Base-by-base conservation (phyloP, 164 flowering plant species). In the Umbellularia californica region DNA sequence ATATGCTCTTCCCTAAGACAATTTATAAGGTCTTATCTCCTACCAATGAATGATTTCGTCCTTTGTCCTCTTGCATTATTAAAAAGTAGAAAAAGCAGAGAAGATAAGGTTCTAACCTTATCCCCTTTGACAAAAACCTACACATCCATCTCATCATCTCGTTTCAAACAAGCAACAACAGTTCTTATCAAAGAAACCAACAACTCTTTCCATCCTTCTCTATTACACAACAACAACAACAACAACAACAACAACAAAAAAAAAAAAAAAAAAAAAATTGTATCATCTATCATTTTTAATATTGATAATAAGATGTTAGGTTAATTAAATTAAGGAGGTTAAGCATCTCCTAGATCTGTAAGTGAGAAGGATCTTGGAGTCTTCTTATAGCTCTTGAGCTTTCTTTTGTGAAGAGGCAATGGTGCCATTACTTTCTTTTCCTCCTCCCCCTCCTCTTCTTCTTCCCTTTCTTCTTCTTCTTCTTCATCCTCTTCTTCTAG, bases 351-450 rank as follows among this genome's bases (percentile, higher is more conserved):
- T 24, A 76, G 70, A 76, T 76, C 78, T 25, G 78, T 50, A 13
- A 76, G 74, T n/a, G 78, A 76, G 69, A 65, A 76, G 30, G 70
- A 76, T 50, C 74, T 76, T 27, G 74, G 70, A 70, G 78, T 50
- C 23, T 28, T 72, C 47, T 41, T 41, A n/a, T 71, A 71, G 47
- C 28, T 76, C 69, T 63, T 76, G 28, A 76, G 66, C 41, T 76
- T 76, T 30, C 74, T 50, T 23, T 19, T 27, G 15, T 22, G 23
- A 19, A 69, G 82, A 77, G 5, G 80, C 73, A 30, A 17, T 52
- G 28, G 22, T 63, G 63, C 20, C 47, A 7, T 41, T 22, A 35
- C 50, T 28, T 66, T 27, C 20, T 33, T 24, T 17, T 33, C 71
- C 14, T 25, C 70, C 20, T 65, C 74, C 50, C 52, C 79, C 17